These are phyloP conservation scores for Psidium guajava DNA, from an alignment of 345 rosid species.

Conservation along the genomic window DNA sequence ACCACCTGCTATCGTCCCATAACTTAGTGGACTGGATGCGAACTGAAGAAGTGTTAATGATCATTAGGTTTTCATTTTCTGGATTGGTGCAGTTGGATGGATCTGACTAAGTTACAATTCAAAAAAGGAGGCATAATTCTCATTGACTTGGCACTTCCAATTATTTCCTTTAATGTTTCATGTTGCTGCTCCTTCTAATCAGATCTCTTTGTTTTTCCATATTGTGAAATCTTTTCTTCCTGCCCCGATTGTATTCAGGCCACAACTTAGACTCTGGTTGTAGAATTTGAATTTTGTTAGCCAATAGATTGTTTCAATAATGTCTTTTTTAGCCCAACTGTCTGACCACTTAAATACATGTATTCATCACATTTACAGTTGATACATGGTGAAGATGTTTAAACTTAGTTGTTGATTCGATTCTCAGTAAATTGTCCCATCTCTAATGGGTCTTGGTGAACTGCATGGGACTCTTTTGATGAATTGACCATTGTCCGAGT, in stretches of 20 bases:
- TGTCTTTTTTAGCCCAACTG: neutral
- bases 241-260: neutral
- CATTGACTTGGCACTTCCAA: neutral
- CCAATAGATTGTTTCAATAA: neutral
- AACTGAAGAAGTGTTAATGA: neutral
- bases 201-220: neutral
- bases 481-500: neutral
- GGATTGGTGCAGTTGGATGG: neutral
- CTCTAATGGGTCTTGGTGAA: neutral
- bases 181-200: neutral
- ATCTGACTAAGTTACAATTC: neutral
- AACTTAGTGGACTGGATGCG: neutral
- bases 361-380: neutral
- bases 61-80: neutral
- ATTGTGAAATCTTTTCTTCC: neutral
- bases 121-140: neutral
- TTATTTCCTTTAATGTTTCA: neutral
- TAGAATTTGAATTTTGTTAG: neutral
- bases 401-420: neutral
- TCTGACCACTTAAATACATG: neutral
- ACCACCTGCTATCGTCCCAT: neutral
- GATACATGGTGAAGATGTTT: neutral
- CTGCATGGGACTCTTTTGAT: neutral
- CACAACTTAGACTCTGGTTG: neutral
- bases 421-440: neutral